Conservation (phyloP, 2,329 filamentous ascomycete species). For the Xylaria sp. region DNA sequence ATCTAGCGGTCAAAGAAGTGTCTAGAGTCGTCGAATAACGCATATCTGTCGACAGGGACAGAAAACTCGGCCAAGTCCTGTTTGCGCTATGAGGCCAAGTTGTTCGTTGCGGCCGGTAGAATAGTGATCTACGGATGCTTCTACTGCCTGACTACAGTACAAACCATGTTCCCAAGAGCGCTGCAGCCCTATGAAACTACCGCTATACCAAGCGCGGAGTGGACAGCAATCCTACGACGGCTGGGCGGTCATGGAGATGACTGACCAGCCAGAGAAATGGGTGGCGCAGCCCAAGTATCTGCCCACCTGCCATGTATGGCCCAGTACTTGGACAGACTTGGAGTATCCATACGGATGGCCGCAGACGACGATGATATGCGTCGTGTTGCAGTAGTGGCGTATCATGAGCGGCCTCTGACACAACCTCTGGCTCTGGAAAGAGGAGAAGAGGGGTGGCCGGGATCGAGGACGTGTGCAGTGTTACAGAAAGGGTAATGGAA, state of each 20-base stretch:
- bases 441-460: constrained; percentile 12
- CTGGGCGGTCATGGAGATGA: constrained; percentile 3
- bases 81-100: neutral
- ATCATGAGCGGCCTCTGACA: constrained; percentile 14
- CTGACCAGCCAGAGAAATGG: neutral
- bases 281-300: constrained; percentile 4
- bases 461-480: neutral
- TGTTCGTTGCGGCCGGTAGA: too few species aligned
- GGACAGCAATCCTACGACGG: neutral
- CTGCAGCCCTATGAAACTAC: constrained; percentile 25
- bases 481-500: constrained; percentile 4
- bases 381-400: constrained; percentile 16
- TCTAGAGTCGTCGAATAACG: neutral
- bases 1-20: neutral
- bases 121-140: neutral
- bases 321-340: neutral
- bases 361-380: constrained; percentile 5
- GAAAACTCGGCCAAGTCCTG: neutral
- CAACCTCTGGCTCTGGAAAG: neutral
- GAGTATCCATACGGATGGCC: neutral
- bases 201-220: constrained; percentile 3
- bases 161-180: neutral
- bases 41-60: neutral
- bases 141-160: neutral
- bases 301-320: neutral